Evolutionary conservation across 371 early-diverging fungal species (phyloP), one percentile per base, ranked within the genome.

Genomic region (Phascolomyces articulosus): DNA sequence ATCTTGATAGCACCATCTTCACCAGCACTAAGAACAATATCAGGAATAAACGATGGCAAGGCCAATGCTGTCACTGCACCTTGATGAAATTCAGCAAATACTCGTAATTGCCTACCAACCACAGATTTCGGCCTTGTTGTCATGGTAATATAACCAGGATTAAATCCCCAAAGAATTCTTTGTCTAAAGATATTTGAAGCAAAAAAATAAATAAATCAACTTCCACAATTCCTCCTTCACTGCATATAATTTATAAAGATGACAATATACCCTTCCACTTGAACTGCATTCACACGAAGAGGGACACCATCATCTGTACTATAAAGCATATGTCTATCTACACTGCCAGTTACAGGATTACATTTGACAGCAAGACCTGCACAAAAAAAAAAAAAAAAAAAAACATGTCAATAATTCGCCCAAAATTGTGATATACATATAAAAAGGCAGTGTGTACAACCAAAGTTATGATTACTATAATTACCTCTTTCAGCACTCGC

Each of bases 81-180:
- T 38, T 74, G 78, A 66, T 82, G 81, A 34, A 80, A 79, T 10
- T 72, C 71, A 2, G 73, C 62, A 63, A 84, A 81, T 1, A 67
- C 68, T 29, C 72, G 75, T 18, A 75, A 67, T 24, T 76, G 67
- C 51, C 72, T 62, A 11, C 67, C 65, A 40, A 56, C 63, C 13
- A 54, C 58, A 2, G 68, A 58, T 31, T 62, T 69, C 23, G 58
- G 63, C 15, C 31, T 67, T 41, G 29, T 75, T 3, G 79, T 72
- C 40, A 84, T 60, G 9, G 80, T 80, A 20, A 84, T 67, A 55
- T 54, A 77, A 0, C 83, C 81, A 18, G 68, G 26, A 7, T 47
- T 59, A 61, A 73, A 76, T 21, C 85, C 83, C 85, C 85, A 84
- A 8, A 80, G 41, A 28, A 80, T 79, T 16, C 81, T 78, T 49